Evolutionary conservation across 2,329 filamentous ascomycete genomes (phyloP).

Genomic region (Raffaelea albimanens): DNA sequence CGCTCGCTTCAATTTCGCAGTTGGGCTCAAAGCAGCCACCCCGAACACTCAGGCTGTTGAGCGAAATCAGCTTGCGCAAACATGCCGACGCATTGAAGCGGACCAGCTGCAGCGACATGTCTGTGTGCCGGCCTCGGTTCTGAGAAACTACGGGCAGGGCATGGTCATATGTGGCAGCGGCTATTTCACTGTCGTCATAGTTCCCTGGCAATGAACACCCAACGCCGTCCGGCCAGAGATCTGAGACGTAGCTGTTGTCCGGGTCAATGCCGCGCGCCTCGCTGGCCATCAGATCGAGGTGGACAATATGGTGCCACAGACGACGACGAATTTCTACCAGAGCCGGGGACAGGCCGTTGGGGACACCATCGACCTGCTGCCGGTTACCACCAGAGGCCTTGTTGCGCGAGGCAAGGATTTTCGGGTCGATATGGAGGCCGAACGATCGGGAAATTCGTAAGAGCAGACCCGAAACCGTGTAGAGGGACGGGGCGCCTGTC

Average conservation of each 20-base stretch:
- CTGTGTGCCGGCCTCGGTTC: background rate
- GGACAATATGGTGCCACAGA: background rate
- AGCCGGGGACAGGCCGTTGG: background rate
- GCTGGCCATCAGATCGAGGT: background rate
- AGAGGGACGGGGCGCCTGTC: background rate
- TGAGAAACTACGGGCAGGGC: background rate
- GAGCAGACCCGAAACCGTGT: background rate
- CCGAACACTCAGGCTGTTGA: background rate
- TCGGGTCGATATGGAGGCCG: background rate
- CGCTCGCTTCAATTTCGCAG: background rate
- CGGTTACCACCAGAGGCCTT: background rate
- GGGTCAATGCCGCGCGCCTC: constrained; percentile 1
- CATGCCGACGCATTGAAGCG: background rate
- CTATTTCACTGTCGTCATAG: background rate
- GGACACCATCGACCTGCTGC: background rate
- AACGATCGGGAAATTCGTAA: background rate
- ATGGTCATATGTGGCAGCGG: background rate
- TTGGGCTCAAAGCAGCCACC: background rate
- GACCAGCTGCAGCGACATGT: background rate
- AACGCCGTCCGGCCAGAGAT: background rate
- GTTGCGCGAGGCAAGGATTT: background rate
- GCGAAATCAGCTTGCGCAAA: background rate
- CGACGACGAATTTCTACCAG: background rate
- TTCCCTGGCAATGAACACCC: background rate
- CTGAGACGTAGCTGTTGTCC: background rate